Evolutionary conservation across 2,329 filamentous ascomycete species (phyloP), one percentile per base, ranked within the genome.

Genomic region (Pyricularia sp.): DNA sequence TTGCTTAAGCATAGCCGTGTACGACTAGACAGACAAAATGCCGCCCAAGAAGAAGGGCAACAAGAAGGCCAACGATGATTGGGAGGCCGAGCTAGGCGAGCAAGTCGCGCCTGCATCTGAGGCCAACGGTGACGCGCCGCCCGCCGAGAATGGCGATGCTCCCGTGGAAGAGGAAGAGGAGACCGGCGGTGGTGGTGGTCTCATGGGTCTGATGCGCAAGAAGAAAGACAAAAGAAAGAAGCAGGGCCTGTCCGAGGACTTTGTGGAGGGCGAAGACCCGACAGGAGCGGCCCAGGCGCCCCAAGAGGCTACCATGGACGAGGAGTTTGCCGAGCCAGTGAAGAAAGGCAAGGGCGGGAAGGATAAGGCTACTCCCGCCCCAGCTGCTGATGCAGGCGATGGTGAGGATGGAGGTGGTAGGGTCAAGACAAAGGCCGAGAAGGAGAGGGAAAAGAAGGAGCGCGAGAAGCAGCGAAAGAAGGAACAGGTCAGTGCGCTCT

Each of bases 391-490:
- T 10, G 77, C 76, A 7, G 81, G 76, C 28, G 85, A 83, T 6
- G 84, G 83, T 2, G 84, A 83, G 23, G 84, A 81, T 12, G 87
- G 79, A 9, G 84, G 83, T 70, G 90, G 90, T 64, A 87, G 89
- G 69, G 85, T 98, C 66, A 89, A 98, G 82, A 97, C 93, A 58
- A 99, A 98, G 87, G 95, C 96, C 70, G 94, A 99, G 83, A 99
- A 99, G 83, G 95, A 99, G 79, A 97, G 93, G 81, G 85, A 94
- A 76, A 98, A 94, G 86, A 99, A 97, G 83, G 95, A 99, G 83
- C 89, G 93, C 71, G 95, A 99, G 84, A 99, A 99, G 88, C 92
- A 95, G 82, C 87, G 94, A 73, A 99, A 99, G 84, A 99, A 94
- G 88, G 95, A 99, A 81, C 91, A 98, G 87, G 93, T 95, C 71